Evolutionary conservation across 2,329 filamentous ascomycete genomes (phyloP).

Genomic region (Beauveria scarabaeidicola): DNA sequence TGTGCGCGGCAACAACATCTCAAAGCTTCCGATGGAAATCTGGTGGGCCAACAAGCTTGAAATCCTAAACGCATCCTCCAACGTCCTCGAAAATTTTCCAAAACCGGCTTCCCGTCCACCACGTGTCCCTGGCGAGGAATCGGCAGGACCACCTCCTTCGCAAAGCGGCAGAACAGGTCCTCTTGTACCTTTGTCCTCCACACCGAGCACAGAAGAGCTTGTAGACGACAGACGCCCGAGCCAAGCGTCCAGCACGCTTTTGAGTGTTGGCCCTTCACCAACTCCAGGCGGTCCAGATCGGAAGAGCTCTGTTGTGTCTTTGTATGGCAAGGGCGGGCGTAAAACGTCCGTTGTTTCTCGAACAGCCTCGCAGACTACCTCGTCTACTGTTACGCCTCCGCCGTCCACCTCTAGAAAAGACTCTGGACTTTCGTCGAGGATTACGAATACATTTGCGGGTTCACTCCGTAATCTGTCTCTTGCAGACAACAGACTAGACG

Average conservation of each 20-base stretch:
- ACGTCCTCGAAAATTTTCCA: constrained; percentile 83
- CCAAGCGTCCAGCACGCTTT: constrained; percentile 67
- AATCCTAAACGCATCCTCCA: constrained; percentile 90
- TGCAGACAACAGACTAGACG: constrained; percentile 88
- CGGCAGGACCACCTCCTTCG: constrained; percentile 24
- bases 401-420: constrained; percentile 64
- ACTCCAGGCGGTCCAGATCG: constrained; percentile 47
- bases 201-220: constrained; percentile 72
- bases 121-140: constrained; percentile 47
- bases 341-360: constrained; percentile 79
- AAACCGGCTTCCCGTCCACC: constrained; percentile 69
- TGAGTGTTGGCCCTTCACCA: constrained; percentile 70
- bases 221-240: constrained; percentile 66
- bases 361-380: constrained; percentile 38
- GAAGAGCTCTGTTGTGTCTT: constrained; percentile 78
- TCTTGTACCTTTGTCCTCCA: constrained; percentile 41
- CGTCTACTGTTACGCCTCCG: constrained; percentile 39
- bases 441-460: constrained; percentile 79
- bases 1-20: constrained; percentile 87
- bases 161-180: constrained; percentile 33
- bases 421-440: constrained; percentile 70
- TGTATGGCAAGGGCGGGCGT: constrained; percentile 68
- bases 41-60: constrained; percentile 92
- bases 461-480: constrained; percentile 78
- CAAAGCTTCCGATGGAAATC: constrained; percentile 80